Evolutionary conservation across 345 rosid species (phyloP), one percentile per base, ranked within the genome.

Genomic region (Melastoma malabathricum): DNA sequence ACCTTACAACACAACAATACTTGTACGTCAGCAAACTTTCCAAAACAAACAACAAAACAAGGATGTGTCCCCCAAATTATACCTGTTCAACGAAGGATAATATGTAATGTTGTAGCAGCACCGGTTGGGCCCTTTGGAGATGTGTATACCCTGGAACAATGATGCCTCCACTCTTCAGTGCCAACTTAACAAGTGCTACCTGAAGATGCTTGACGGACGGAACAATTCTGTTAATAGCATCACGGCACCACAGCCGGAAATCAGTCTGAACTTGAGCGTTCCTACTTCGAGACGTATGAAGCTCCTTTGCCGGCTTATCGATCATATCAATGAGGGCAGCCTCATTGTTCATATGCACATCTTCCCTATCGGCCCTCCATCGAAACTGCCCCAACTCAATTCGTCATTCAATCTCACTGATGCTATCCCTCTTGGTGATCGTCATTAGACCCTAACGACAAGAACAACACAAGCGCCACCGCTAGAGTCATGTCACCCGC

Each of bases 241-340:
- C 88, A 46, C 94, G 88, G 52, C 98, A 92, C 98, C 95, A 92
- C 4, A 92, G 69, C 25, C 84, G 80, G 59, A 84, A 84, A 71
- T 92, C 97, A 3, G 95, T 92, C 75, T 73, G 72, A 54, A 82
- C 95, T 59, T 82, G 98, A 54, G 87, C 96, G 18, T 92, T 92
- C 58, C 93, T 70, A 63, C 95, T 92, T 16, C 96, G 61, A 48
- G 98, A 95, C 1, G 97, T 87, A 69, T 92, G 97, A 15, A 92
- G 95, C 57, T 84, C 87, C 77, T 92, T 92, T 3, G 97, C 98
- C 50, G 98, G 94, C 38, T 87, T 95, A n/a, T 95, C 98, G 46
- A 87, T 81, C 62, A 87, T 46, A 78, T 92, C 97, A 54, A 86
- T 92, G 18, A 92, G 79, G 0, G 95, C 82, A 16, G 95, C 98